phyloP scores from a whole-genome alignment of 257 asterid genomes.

The Osmanthus fragrans region DNA sequence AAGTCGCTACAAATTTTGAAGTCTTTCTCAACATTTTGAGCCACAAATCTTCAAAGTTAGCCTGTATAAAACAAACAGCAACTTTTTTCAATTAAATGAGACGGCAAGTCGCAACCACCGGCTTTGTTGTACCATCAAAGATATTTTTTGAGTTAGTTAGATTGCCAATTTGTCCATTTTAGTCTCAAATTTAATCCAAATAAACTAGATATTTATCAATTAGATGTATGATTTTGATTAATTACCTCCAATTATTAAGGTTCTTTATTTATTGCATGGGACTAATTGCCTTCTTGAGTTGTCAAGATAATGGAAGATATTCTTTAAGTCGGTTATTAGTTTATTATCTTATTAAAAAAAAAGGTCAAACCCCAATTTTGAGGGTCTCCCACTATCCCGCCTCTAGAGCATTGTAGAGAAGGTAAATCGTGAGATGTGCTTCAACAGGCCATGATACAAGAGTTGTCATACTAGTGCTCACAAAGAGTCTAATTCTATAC shows the following conservation, averaged over 20 bases:
- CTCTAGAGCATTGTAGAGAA: too few species aligned
- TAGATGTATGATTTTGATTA: not conserved
- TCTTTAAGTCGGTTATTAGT: too few species aligned
- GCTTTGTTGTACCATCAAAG: not conserved
- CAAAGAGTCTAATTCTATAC: too few species aligned
- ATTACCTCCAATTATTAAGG: too few species aligned
- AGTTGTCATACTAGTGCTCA: too few species aligned
- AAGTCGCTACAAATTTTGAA: not conserved
- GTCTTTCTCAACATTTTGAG: conserved; percentile 14
- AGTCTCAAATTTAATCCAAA: not conserved
- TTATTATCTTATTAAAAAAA: not conserved
- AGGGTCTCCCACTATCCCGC: too few species aligned
- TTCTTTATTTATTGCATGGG: not conserved
- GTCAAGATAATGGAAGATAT: not conserved
- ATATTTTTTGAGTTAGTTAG: not conserved
- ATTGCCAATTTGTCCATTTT: not conserved
- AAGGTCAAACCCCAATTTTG: too few species aligned
- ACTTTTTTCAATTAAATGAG: conserved; percentile 1
- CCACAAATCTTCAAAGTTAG: not conserved
- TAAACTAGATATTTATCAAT: not conserved
- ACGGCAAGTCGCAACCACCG: not conserved
- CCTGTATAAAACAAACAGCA: not conserved
- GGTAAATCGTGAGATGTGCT: too few species aligned
- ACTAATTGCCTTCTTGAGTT: not conserved
- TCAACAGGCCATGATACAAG: too few species aligned